Base-by-base conservation (phyloP, 768 basidiomycete species). In the Mycena haematopus region DNA sequence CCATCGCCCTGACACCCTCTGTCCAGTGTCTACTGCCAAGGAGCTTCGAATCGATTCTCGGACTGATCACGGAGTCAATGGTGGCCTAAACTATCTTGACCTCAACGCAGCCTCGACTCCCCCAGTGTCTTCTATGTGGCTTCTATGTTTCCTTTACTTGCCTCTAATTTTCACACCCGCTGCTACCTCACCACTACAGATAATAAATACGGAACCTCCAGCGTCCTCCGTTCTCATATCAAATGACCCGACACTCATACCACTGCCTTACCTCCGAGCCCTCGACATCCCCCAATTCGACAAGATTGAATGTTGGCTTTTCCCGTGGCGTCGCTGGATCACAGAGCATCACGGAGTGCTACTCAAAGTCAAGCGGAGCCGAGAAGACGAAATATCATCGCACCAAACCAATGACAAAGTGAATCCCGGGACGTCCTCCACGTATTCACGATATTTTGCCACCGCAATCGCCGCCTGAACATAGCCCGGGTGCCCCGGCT, bases 321-420 rank as follows among this genome's bases (percentile, higher is more conserved):
- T 51, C 68, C 6, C 44, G 58, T 6, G 27, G 56, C 19, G 59
- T 17, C 21, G 52, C 29, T 22, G 71, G 72, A 57, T 73, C 63
- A 22, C 44, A 36, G 65, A 73, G 72, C 22, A 65, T 57, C 9
- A 73, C 52, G 35, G 63, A 68, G 64, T 68, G 56, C 52, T 60
- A 62, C 33, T 66, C 71, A 66, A 24, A 70, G 17, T 27, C 36
- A 22, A 15, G 6, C 21, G 11, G 13, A 4, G 14, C n/a, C 14
- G 19, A 27, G 1, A 5, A 15, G 7, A 13, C 1, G 3, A 17
- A 29, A 52, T 5, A 31, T 31, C 9, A 31, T 5, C 49, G 73
- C 22, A 72, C 76, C 72, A 82, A 49, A 7, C 82, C 82, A 49
- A 82, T 74, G 1, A 79, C 73, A 13, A 83, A 68, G 68, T 80